Evolutionary conservation across 2,329 filamentous ascomycete species (phyloP).

Genomic region (Botrytis paeoniae): DNA sequence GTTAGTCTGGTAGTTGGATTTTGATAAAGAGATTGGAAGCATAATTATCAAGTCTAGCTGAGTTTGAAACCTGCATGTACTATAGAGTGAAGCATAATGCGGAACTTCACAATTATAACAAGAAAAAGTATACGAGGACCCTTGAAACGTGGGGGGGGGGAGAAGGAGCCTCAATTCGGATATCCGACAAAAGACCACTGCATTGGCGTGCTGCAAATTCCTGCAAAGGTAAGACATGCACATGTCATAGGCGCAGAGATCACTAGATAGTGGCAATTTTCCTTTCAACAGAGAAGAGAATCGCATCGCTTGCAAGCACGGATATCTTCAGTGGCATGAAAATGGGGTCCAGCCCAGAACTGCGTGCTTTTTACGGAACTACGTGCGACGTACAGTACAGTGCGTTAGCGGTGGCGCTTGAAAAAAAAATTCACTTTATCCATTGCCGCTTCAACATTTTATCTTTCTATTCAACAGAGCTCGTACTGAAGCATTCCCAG

Average conservation of each 20-base stretch:
- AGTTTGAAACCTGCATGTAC: not conserved
- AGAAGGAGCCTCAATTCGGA: conserved; percentile 6
- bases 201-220: not conserved
- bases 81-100: not conserved
- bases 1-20: not conserved
- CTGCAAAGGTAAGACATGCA: conserved; percentile 1
- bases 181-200: not conserved
- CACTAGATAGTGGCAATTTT: conserved; percentile 7
- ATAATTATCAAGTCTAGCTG: not conserved
- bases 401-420: not conserved
- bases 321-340: not conserved
- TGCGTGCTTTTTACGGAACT: not conserved
- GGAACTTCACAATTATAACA: conserved; percentile 2
- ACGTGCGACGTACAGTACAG: not conserved
- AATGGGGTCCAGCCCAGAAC: not conserved
- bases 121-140: conserved; percentile 1
- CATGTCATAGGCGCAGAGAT: not conserved
- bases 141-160: not conserved
- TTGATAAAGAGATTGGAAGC: not conserved
- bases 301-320: not conserved
- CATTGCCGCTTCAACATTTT: not conserved
- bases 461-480: not conserved
- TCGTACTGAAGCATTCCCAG: not conserved
- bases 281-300: not conserved
- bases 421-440: not conserved